Base-by-base conservation (phyloP, 1,139 yeast genomes). In the Taiozyma sp. region DNA sequence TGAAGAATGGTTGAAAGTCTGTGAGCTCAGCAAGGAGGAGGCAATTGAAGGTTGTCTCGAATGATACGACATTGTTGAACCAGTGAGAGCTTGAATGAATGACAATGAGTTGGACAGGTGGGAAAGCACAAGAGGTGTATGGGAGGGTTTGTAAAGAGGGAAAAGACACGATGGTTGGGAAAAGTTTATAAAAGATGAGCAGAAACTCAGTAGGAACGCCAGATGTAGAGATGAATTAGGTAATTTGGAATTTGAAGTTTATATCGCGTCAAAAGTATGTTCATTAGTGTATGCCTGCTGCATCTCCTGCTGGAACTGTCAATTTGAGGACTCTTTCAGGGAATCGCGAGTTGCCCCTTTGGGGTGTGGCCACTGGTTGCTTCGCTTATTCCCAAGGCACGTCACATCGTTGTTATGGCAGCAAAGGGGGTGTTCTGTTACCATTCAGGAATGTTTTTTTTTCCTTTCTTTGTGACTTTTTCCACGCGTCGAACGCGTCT, bases 11-110 rank as follows among this genome's bases (percentile, higher is more conserved):
- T 60, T 63, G 55, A 60, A 62, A 9, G 65, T 64, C 13, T 64
- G 55, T 3, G 66, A 62, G 3, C 67, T 58, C 41, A 63, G 51
- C 46, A 64, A 47, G 30, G 67, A 62, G 13, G 66, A 62, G 6
- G 67, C 65, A 44, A 64, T 62, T 9, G 67, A 64, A 11, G 66
- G 65, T 45, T 61, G 65, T 55, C 68, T 64, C 13, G 66, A 63
- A 47, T 63, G 65, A 47, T 62, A 57, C 4, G 66, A 62, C 66
- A 64, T 61, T 16, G 35, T 29, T 11, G 11, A 37, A 26, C 30
- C 43, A 24, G 42, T 26, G 7, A 22, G 26, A 22, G 26, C 37
- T n/a, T 39, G 28, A 47, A 47, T 11, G 50, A 45, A 28, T 34
- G 50, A 45, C 46, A 29, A 44, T 19, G 41, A 47, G 49, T 47